Evolutionary conservation across 2,329 filamentous ascomycete species (phyloP).

Genomic region (Aspergillus clavatus): DNA sequence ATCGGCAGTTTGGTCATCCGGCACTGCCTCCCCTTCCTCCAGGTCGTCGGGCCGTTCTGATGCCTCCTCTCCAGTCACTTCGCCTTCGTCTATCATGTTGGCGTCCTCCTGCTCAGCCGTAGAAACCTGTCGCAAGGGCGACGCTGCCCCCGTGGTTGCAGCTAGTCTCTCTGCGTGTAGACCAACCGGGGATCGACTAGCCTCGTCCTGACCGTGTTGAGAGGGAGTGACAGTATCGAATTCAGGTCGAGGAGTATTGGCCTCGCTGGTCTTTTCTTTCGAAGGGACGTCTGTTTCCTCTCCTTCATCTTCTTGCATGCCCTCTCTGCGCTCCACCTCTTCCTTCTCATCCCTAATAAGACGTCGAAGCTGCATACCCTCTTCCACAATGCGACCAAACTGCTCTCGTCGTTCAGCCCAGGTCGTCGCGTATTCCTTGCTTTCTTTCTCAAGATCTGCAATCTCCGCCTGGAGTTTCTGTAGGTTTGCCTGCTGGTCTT

Average conservation of each 20-base stretch:
- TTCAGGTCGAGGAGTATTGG: conserved; percentile 47
- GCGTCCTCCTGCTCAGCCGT: conserved; percentile 50
- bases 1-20: conserved; percentile 47
- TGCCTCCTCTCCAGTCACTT: conserved; percentile 35
- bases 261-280: conserved; percentile 44
- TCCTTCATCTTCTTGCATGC: conserved; percentile 63
- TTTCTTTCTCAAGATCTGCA: conserved; percentile 77
- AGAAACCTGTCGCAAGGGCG: conserved; percentile 36
- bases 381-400: conserved; percentile 83
- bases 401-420: conserved; percentile 83
- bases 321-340: conserved; percentile 81
- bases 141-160: conserved; percentile 28
- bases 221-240: conserved; percentile 42
- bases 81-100: conserved; percentile 54
- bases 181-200: conserved; percentile 18
- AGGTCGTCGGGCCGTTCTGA: conserved; percentile 39
- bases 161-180: conserved; percentile 31
- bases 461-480: conserved; percentile 85
- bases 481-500: conserved; percentile 73
- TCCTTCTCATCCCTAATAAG: conserved; percentile 94
- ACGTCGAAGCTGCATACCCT: conserved; percentile 78
- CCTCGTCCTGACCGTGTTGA: conserved; percentile 32
- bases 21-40: conserved; percentile 47
- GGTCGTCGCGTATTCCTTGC: conserved; percentile 71
- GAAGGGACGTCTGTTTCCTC: conserved; percentile 50